phyloP scores from a whole-genome alignment of 2,329 filamentous ascomycete genomes.

The Chlorencoelia australis region DNA sequence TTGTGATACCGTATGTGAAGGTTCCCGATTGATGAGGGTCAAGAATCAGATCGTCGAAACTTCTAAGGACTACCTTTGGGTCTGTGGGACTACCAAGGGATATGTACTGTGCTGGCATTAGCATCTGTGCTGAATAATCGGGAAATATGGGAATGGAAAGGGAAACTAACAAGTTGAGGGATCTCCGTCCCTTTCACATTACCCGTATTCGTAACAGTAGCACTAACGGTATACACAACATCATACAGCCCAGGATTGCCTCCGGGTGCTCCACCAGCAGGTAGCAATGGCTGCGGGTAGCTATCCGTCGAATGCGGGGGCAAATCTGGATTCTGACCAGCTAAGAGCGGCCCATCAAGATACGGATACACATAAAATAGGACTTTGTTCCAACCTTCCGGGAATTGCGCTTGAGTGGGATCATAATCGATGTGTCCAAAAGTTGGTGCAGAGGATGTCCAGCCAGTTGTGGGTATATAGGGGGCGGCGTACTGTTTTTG shows the following conservation, averaged over 20 bases:
- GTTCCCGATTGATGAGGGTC: constrained; percentile 52
- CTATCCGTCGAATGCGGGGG: constrained; percentile 34
- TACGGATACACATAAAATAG: constrained; percentile 44
- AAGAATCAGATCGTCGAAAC: constrained; percentile 70
- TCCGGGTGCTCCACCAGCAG: constrained; percentile 41
- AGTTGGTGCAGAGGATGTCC: constrained; percentile 52
- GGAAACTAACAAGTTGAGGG: constrained; percentile 35
- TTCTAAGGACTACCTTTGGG: constrained; percentile 56
- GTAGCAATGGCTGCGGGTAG: constrained; percentile 33
- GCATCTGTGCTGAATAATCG: constrained; percentile 17
- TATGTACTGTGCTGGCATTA: constrained; percentile 49
- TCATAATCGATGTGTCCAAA: constrained; percentile 54
- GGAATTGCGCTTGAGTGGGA: constrained; percentile 56
- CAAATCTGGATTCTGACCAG: constrained; percentile 11
- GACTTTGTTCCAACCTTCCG: constrained; percentile 37
- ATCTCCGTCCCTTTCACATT: constrained; percentile 43
- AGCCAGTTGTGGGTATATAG: constrained; percentile 44
- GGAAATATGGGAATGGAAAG: constrained; percentile 20
- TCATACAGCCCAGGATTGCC: constrained; percentile 46
- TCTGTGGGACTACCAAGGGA: constrained; percentile 70
- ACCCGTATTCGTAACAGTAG: constrained; percentile 48
- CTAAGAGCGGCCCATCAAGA: constrained; percentile 35
- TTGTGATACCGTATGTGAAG: constrained; percentile 61
- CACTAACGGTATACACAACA: constrained; percentile 41
- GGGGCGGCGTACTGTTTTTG: constrained; percentile 16